Percentiles rank a stretch among this genome's conserved stretches.
Evolutionary conservation across 352 stramenopile species (phyloP).

Genomic region (Globisporangium nunn): DNA sequence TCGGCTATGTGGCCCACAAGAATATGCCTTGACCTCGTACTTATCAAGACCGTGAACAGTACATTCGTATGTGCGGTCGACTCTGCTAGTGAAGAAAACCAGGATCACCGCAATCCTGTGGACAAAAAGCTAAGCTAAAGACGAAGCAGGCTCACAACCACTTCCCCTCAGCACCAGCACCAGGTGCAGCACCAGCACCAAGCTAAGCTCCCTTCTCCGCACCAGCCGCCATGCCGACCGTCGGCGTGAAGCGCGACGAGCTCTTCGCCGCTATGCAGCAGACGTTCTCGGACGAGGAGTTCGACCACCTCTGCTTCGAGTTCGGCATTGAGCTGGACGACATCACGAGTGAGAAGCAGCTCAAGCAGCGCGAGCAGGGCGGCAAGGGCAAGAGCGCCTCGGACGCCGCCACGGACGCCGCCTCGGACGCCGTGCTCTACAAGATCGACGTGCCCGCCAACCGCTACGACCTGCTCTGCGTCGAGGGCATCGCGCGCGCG

Average conservation of each 20-base stretch:
- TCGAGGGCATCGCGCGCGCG: constrained; percentile 96
- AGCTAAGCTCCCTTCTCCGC: neutral
- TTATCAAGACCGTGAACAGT: neutral
- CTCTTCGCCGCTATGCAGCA: constrained; percentile 96
- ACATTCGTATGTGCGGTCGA: neutral
- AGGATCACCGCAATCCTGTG: neutral
- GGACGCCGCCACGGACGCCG: constrained; percentile 33
- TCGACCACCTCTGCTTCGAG: constrained; percentile 99
- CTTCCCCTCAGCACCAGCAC: neutral
- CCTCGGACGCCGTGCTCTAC: constrained; percentile 94
- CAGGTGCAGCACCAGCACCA: neutral
- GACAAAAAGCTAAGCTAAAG: neutral
- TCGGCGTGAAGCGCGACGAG: constrained; percentile 95
- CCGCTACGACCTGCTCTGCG: constrained; percentile 98
- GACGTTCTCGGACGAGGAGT: constrained; percentile 97
- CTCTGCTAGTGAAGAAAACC: neutral
- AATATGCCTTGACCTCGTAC: neutral
- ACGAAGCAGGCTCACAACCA: neutral
- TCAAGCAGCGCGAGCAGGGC: constrained; percentile 80
- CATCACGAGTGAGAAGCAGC: constrained; percentile 83
- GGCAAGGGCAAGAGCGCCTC: constrained; percentile 26
- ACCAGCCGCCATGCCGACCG: constrained; percentile 92
- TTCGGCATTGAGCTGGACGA: constrained; percentile 98
- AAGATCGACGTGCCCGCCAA: constrained; percentile 99
- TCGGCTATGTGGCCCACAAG: neutral